Conservation (phyloP, 1,139 yeast species). For the Dujonia santamariae region DNA sequence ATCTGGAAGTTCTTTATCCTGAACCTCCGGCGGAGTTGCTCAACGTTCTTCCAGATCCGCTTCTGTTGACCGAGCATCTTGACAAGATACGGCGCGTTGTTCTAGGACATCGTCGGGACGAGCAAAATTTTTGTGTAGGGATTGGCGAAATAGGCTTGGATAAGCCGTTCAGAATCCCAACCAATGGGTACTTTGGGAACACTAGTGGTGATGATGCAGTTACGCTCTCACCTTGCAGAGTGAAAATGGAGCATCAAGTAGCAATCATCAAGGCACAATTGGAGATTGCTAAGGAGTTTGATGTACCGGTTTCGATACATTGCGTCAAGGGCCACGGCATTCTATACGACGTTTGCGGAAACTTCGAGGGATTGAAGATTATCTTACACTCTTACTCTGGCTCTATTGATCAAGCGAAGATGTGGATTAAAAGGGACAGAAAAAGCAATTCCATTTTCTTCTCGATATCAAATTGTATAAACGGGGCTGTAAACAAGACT, state of each 20-base stretch:
- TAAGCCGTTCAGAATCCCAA: slow-evolving; percentile 67
- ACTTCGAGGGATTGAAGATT: slow-evolving; percentile 29
- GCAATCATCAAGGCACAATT: slow-evolving; percentile 50
- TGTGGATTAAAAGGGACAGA: slow-evolving; percentile 40
- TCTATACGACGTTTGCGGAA: slow-evolving; percentile 44
- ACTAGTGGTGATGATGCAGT: slow-evolving; percentile 10
- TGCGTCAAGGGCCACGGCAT: slow-evolving; percentile 77
- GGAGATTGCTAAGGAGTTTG: slow-evolving; percentile 45
- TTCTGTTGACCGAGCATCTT: slow-evolving; percentile 33
- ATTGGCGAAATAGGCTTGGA: slow-evolving; percentile 95
- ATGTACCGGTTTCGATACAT: slow-evolving; percentile 69
- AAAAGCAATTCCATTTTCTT: slow-evolving; percentile 29
- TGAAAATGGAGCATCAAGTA: slow-evolving; percentile 63
- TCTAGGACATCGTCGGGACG: neutral
- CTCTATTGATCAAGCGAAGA: slow-evolving; percentile 58
- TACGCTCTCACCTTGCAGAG: slow-evolving; percentile 45
- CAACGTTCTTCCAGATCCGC: slow-evolving; percentile 59
- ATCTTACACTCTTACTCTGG: slow-evolving; percentile 89
- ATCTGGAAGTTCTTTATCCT: slow-evolving; percentile 47
- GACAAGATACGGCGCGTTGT: neutral
- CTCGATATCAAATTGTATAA: slow-evolving; percentile 64
- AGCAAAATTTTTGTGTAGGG: slow-evolving; percentile 19
- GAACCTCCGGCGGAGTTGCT: slow-evolving; percentile 41
- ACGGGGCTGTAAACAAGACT: slow-evolving; percentile 30
- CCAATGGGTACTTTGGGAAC: slow-evolving; percentile 52